Evolutionary conservation across 208 protist species (phyloP).

Genomic region (Willaertia magna): DNA sequence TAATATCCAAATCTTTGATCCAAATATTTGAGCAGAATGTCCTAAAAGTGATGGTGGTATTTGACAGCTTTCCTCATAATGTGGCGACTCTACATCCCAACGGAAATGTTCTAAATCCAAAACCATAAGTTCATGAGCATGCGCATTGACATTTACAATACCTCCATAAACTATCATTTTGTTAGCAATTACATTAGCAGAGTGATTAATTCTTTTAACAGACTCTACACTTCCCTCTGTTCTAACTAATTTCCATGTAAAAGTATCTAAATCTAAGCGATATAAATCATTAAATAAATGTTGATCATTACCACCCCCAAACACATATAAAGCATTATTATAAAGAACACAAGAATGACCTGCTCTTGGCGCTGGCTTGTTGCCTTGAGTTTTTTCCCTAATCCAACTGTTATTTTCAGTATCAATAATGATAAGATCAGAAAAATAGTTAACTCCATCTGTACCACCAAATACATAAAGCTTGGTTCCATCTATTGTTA

Average conservation of each 20-base stretch:
- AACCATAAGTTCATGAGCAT: neutral
- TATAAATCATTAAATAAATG: neutral
- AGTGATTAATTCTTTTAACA: neutral
- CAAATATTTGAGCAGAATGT: neutral
- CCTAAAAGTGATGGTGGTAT: neutral
- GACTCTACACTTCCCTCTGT: neutral
- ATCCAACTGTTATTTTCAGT: neutral
- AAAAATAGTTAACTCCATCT: neutral
- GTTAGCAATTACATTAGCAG: neutral
- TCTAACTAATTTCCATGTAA: neutral
- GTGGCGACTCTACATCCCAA: neutral
- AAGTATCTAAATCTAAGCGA: neutral
- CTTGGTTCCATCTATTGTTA: neutral
- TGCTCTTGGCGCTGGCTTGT: neutral
- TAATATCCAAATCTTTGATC: neutral
- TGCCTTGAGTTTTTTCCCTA: neutral
- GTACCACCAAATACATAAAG: constrained; percentile 3
- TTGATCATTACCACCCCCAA: constrained; percentile 8
- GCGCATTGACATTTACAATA: neutral
- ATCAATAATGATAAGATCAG: neutral
- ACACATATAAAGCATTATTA: neutral
- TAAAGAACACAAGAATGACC: neutral
- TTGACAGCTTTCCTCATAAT: neutral
- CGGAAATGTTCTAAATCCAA: neutral
- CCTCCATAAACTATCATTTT: constrained; percentile 11